Evolutionary conservation across 108 stramenopile genomes (phyloP).

Genomic region (Discostella stelligeroides): DNA sequence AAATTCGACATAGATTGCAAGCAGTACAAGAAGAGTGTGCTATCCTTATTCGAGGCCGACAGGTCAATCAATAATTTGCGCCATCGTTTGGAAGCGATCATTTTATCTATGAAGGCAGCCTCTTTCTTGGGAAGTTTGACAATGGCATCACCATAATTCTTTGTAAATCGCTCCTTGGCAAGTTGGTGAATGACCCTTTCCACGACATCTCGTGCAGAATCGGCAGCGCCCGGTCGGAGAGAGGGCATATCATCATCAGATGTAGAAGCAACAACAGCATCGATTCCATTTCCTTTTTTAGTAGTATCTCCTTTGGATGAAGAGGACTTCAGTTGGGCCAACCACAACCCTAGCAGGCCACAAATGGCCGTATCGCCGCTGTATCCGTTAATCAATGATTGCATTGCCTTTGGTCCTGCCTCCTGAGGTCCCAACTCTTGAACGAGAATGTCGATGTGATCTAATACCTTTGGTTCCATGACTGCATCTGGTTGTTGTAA

Average conservation of each 20-base stretch:
- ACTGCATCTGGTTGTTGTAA: constrained; percentile 74
- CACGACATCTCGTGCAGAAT: constrained; percentile 64
- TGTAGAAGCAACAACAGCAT: background rate
- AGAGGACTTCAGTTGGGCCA: constrained; percentile 64
- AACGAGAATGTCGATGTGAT: constrained; percentile 29
- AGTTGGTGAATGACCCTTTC: constrained; percentile 69
- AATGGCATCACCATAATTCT: constrained; percentile 70
- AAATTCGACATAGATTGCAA: constrained; percentile 74
- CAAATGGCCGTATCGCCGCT: constrained; percentile 78
- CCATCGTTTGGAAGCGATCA: constrained; percentile 83
- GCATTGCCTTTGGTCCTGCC: constrained; percentile 63
- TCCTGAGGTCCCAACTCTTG: constrained; percentile 51
- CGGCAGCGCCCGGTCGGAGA: constrained; percentile 43
- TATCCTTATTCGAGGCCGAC: constrained; percentile 77
- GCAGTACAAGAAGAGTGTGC: constrained; percentile 79
- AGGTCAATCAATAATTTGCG: constrained; percentile 84
- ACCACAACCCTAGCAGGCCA: constrained; percentile 75
- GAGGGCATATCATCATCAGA: background rate
- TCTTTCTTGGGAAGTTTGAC: constrained; percentile 68
- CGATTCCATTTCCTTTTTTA: background rate
- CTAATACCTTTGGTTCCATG: constrained; percentile 60
- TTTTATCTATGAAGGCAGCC: constrained; percentile 79
- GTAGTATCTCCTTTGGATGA: background rate
- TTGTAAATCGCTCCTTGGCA: constrained; percentile 78
- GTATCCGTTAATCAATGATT: constrained; percentile 65